Evolutionary conservation across 306 rosid genomes (phyloP).

Genomic region (Lathyrus oleraceus): DNA sequence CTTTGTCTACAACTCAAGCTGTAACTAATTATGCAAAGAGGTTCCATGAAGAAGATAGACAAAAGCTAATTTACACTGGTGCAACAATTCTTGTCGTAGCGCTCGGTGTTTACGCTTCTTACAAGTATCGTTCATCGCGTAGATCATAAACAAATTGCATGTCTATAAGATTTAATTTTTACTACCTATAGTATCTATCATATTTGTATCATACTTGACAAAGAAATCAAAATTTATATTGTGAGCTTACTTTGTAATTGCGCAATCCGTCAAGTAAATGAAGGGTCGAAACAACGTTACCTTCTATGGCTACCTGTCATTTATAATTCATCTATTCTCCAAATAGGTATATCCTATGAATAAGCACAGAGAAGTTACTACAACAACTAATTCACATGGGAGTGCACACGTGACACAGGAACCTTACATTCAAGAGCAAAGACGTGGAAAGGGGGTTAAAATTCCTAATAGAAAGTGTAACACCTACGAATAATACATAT

Average conservation of each 20-base stretch:
- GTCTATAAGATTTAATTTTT: not conserved
- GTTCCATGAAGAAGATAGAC: constrained; percentile 44
- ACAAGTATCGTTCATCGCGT: constrained; percentile 39
- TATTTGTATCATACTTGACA: not conserved
- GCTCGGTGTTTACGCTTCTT: constrained; percentile 42
- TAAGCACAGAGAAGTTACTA: too few relatives aligned
- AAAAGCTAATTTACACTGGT: constrained; percentile 36
- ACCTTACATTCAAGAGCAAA: too few relatives aligned
- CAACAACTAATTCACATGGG: too few relatives aligned
- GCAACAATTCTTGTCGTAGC: constrained; percentile 39
- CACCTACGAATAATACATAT: too few relatives aligned
- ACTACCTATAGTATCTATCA: not conserved
- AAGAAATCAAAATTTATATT: constrained; percentile 9
- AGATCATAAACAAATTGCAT: constrained; percentile 16
- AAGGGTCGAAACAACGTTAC: too few relatives aligned
- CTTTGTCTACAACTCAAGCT: constrained; percentile 37
- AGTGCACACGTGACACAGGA: too few relatives aligned
- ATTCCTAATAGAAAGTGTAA: too few relatives aligned
- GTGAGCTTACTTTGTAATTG: not conserved
- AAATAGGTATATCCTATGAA: constrained; percentile 38
- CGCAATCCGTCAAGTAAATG: not conserved
- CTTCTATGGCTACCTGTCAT: too few relatives aligned
- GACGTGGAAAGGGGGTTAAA: too few relatives aligned
- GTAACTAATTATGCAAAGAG: constrained; percentile 30
- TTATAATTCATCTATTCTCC: constrained; percentile 37